Conservation (phyloP, 768 basidiomycete genomes). For the Kwoniella dejecticola region DNA sequence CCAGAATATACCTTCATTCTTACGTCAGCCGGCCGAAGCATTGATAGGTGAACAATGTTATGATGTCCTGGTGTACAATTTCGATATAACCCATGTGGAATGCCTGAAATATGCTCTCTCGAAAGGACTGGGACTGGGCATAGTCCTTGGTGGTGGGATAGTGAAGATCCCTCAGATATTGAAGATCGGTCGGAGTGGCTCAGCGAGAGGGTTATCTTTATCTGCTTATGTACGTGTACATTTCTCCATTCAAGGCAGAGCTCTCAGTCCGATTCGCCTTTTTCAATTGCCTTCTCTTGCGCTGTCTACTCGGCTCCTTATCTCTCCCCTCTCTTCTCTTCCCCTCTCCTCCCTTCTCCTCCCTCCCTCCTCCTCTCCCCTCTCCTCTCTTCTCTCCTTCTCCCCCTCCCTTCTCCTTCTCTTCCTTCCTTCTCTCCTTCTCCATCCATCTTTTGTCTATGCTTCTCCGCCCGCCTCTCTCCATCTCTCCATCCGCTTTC, state of each 20-base stretch:
- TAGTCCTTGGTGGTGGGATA: constrained; percentile 85
- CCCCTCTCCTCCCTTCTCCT: neutral
- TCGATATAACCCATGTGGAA: constrained; percentile 71
- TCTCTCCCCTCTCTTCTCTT: neutral
- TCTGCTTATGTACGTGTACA: constrained; percentile 66
- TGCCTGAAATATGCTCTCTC: constrained; percentile 91
- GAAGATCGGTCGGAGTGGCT: constrained; percentile 57
- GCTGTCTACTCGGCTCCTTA: constrained; percentile 14
- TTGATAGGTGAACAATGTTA: constrained; percentile 93
- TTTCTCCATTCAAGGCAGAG: too few relatives aligned
- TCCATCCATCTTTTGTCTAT: too few relatives aligned
- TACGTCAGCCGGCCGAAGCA: constrained; percentile 76
- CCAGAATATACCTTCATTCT: constrained; percentile 78
- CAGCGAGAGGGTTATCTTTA: constrained; percentile 83
- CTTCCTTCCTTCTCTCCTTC: too few relatives aligned
- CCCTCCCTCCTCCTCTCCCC: too few relatives aligned
- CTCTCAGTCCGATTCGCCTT: too few relatives aligned
- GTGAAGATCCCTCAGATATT: constrained; percentile 94
- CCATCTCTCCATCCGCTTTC: too few relatives aligned
- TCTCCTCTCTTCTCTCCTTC: too few relatives aligned
- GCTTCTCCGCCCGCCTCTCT: too few relatives aligned
- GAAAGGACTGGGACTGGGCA: constrained; percentile 87
- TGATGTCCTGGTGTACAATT: constrained; percentile 79
- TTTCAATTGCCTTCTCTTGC: too few relatives aligned
- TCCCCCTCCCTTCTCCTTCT: too few relatives aligned